phyloP scores from a whole-genome alignment of 2,329 filamentous ascomycete species.

The Penicillium sumatraense region DNA sequence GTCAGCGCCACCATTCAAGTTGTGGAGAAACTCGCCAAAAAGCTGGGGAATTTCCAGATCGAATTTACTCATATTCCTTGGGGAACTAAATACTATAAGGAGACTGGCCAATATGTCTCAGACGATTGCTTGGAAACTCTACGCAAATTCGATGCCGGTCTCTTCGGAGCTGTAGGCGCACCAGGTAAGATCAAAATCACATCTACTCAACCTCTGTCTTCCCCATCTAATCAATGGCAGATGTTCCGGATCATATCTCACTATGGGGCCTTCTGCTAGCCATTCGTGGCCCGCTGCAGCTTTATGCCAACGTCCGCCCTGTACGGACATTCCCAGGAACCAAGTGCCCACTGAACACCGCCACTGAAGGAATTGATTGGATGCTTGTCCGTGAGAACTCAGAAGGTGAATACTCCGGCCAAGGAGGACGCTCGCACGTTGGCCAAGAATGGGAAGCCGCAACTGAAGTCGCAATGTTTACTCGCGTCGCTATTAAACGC shows the following conservation, averaged over 20 bases:
- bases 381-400: constrained; percentile 61
- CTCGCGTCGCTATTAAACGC: constrained; percentile 55
- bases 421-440: constrained; percentile 57
- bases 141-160: constrained; percentile 58
- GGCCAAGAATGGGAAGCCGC: constrained; percentile 57
- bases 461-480: constrained; percentile 60
- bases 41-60: constrained; percentile 52
- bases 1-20: constrained; percentile 59
- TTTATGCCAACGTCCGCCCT: constrained; percentile 62
- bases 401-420: constrained; percentile 61
- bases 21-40: constrained; percentile 50
- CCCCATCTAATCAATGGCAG: no score
- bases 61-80: constrained; percentile 54
- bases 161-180: constrained; percentile 65
- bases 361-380: constrained; percentile 58
- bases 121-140: constrained; percentile 56
- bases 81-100: constrained; percentile 48
- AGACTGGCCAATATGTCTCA: constrained; percentile 59
- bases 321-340: constrained; percentile 56
- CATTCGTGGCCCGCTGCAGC: constrained; percentile 60
- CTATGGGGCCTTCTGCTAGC: constrained; percentile 61
- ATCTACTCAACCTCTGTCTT: no score
- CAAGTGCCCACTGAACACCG: constrained; percentile 54
- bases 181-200: constrained; percentile 46
- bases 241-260: constrained; percentile 62